These are phyloP conservation scores for Solanum lycopersicoides DNA, from an alignment of 257 asterid species.

Conservation along the genomic window DNA sequence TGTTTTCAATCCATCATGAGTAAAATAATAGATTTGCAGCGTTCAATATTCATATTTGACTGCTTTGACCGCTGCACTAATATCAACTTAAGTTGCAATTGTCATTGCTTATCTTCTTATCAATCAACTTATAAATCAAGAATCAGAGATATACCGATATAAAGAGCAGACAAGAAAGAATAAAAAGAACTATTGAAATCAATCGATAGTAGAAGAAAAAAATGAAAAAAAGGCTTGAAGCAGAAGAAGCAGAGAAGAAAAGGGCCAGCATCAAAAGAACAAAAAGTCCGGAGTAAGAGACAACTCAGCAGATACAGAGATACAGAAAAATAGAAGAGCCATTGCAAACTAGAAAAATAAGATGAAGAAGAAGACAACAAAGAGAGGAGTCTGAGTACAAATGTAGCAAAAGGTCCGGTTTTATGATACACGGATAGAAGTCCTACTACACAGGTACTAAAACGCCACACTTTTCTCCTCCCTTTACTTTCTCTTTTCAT, in stretches of 20 bases:
- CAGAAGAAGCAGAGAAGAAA: background rate
- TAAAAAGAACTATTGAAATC: too few relatives aligned
- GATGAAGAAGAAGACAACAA: background rate
- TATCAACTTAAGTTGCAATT: background rate
- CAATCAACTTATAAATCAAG: background rate
- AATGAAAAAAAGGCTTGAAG: background rate
- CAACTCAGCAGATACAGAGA: background rate
- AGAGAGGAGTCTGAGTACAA: background rate
- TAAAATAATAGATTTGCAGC: background rate
- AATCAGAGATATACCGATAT: background rate
- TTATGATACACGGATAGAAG: too few relatives aligned
- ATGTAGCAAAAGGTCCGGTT: background rate
- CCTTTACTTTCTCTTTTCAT: too few relatives aligned
- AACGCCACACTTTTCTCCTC: too few relatives aligned
- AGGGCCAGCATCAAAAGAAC: background rate
- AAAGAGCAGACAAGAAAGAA: background rate
- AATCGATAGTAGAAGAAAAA: background rate
- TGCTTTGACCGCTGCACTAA: background rate
- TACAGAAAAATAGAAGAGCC: background rate
- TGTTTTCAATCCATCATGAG: background rate
- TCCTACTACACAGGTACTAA: too few relatives aligned
- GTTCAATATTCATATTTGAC: background rate
- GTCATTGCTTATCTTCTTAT: background rate
- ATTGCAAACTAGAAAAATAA: background rate
- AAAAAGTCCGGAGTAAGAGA: background rate